Evolutionary conservation across 2,329 filamentous ascomycete species (phyloP).

Genomic region (Ceratocystiopsis minuta): DNA sequence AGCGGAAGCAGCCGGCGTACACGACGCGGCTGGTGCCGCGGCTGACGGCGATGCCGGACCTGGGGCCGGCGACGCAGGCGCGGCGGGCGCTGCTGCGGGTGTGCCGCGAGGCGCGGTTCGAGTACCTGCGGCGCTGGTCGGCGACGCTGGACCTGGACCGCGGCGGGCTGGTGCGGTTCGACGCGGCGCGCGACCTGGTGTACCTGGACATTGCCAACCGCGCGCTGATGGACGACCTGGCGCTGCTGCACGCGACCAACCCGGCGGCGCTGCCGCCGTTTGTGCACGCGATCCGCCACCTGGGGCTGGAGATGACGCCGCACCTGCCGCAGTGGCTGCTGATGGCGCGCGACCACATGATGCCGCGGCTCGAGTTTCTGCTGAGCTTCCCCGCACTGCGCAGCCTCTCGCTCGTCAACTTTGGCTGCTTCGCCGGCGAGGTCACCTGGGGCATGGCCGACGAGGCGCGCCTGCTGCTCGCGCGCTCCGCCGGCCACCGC

Average conservation of each 20-base stretch:
- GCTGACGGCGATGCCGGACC: constrained; percentile 8
- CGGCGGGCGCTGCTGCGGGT: constrained; percentile 5
- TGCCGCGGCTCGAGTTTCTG: constrained; percentile 6
- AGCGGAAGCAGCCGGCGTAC: neutral
- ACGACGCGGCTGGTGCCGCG: constrained; percentile 1
- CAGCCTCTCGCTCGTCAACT: constrained; percentile 8
- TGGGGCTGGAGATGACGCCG: constrained; percentile 10
- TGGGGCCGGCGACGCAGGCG: constrained; percentile 1
- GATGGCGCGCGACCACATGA: constrained; percentile 2
- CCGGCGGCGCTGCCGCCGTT: constrained; percentile 2
- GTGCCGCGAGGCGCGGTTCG: constrained; percentile 6
- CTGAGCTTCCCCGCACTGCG: constrained; percentile 8
- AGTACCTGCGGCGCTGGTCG: constrained; percentile 3
- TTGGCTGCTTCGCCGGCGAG: constrained; percentile 5
- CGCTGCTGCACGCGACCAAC: neutral
- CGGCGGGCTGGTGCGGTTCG: constrained; percentile 4
- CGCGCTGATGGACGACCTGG: constrained; percentile 5
- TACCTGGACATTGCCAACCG: constrained; percentile 8
- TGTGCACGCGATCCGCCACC: constrained; percentile 3
- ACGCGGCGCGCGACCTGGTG: constrained; percentile 4
- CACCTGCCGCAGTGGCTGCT: constrained; percentile 7
- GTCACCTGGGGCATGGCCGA: constrained; percentile 4
- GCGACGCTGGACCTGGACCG: neutral
- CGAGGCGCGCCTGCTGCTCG: constrained; percentile 5
- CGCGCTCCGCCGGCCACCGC: constrained; percentile 2